Percentiles rank a stretch among this genome's conserved stretches.
These are phyloP conservation scores for Theileria parva DNA, from an alignment of 169 alveolate species.

Conservation along the genomic window DNA sequence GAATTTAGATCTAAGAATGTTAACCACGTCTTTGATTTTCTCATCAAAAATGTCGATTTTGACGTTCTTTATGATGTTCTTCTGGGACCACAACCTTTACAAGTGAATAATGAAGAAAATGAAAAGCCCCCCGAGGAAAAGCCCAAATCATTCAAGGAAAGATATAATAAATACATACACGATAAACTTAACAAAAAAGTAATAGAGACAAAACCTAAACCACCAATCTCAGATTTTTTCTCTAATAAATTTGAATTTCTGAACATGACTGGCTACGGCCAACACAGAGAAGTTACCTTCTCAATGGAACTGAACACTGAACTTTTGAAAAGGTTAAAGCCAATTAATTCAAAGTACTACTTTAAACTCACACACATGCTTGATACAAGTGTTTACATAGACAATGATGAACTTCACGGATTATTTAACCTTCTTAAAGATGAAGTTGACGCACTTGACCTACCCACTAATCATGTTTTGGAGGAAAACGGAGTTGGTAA, in stretches of 20 bases:
- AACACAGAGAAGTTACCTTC: constrained; percentile 34
- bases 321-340: constrained; percentile 18
- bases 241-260: constrained; percentile 12
- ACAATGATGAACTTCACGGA: constrained; percentile 43
- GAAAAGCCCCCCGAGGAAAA: background rate
- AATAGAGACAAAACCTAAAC: background rate
- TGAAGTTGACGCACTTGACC: background rate
- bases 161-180: background rate
- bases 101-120: background rate
- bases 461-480: background rate
- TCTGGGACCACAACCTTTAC: constrained; percentile 6
- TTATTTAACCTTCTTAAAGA: constrained; percentile 18
- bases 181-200: background rate
- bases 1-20: background rate
- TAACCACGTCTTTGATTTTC: background rate
- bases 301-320: constrained; percentile 18
- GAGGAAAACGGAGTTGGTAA: constrained; percentile 6
- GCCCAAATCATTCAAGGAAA: background rate
- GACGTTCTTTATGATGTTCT: background rate
- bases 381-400: constrained; percentile 41
- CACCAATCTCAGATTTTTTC: background rate
- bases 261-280: constrained; percentile 42
- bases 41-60: background rate
- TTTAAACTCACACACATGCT: constrained; percentile 57
- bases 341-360: constrained; percentile 5